Evolutionary conservation across 768 basidiomycete species (phyloP), one percentile per base, ranked within the genome.

Genomic region (Rhizopogon roseolus): DNA sequence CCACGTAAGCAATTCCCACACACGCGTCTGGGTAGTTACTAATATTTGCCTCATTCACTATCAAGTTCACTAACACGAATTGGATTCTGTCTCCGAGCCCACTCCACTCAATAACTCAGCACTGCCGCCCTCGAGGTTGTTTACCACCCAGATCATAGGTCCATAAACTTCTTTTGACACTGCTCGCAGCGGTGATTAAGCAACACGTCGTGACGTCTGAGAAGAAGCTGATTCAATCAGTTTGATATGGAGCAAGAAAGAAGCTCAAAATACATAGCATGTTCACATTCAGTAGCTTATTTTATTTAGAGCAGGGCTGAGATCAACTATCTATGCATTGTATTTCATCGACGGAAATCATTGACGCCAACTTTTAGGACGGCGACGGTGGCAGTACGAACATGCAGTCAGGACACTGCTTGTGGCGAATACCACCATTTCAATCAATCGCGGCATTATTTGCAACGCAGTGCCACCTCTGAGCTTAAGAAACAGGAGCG

Each of bases 401-500:
- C 22, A 22, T 22, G 22, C 81, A 42, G 85, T 82, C 17, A 73
- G 73, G 57, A 69, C 69, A 45, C 61, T 86, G 42, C 66, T 66
- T 9, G 67, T 66, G 53, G 53, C 49, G n/a, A 61, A 71, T 2
- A 69, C 64, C 52, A 17, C 29, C 16, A 27, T 41, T 57, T 38
- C 57, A 70, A 0, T 49, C 39, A 63, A 62, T 38, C 46, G 22
- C 16, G 59, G 53, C 1, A 57, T 36, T 11, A 13, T 36, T n/a
- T n/a, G n/a, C 54, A 53, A 63, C 63, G 45, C 63, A 64, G 36
- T 70, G 56, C 50, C 81, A 84, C 57, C 73, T 86, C 53, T 81
- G 78, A 74, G 80, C 82, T 86, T 85, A 64, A 72, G 78, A 57
- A 85, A 85, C 66, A 84, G 80, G 59, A 77, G 77, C 17, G 83